These are phyloP conservation scores for Epichloe sp. DNA, from an alignment of 2,329 filamentous ascomycete genomes.

Conservation along the genomic window DNA sequence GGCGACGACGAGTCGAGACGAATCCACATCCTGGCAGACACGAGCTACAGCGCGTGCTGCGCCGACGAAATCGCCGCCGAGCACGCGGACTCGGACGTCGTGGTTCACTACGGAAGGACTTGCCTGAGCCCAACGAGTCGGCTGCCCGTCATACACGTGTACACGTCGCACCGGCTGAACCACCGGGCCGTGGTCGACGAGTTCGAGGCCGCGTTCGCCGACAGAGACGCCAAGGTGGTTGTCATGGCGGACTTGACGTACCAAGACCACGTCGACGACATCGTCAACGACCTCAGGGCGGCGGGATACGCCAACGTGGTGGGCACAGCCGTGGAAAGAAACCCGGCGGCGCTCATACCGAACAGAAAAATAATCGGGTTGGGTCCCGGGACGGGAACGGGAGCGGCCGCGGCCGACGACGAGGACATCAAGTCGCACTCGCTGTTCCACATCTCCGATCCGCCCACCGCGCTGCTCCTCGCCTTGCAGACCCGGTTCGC, in stretches of 20 bases:
- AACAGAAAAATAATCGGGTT: constrained; percentile 58
- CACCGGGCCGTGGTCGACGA: constrained; percentile 39
- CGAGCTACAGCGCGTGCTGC: constrained; percentile 92
- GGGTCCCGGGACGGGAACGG: constrained; percentile 15
- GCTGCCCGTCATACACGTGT: constrained; percentile 81
- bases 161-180: constrained; percentile 61
- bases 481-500: constrained; percentile 74
- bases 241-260: constrained; percentile 88
- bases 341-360: constrained; percentile 69
- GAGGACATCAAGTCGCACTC: constrained; percentile 48
- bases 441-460: constrained; percentile 74
- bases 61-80: constrained; percentile 95
- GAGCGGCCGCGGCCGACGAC: constrained; percentile 20
- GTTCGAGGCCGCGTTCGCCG: constrained; percentile 57
- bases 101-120: constrained; percentile 87
- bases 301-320: constrained; percentile 59
- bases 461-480: constrained; percentile 70
- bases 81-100: constrained; percentile 78
- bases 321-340: constrained; percentile 58
- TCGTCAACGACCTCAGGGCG: constrained; percentile 41
- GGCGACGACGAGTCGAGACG: constrained; percentile 12
- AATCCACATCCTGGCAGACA: constrained; percentile 83
- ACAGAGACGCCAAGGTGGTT: constrained; percentile 51
- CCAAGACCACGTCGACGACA: constrained; percentile 52
- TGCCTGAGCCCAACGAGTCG: constrained; percentile 84